These are phyloP conservation scores for Hebeloma cylindrosporum DNA, from an alignment of 768 basidiomycete genomes.

Conservation along the genomic window DNA sequence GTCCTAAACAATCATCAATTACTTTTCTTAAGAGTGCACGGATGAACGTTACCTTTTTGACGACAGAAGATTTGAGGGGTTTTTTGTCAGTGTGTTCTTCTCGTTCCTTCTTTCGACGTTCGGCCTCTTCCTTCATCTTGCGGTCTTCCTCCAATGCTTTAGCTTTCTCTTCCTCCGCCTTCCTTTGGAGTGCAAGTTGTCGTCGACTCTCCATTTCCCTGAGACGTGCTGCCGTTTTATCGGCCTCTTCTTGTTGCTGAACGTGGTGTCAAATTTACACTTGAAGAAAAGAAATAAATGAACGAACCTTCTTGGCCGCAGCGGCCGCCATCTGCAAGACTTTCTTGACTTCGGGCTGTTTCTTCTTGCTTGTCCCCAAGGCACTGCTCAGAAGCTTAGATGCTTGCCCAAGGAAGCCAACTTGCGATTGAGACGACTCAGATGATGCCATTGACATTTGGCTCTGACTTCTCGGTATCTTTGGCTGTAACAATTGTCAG, in stretches of 20 bases:
- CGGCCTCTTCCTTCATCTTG: conserved; percentile 70
- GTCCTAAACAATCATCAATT: conserved; percentile 40
- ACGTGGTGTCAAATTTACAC: conserved; percentile 8
- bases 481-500: too few relatives aligned
- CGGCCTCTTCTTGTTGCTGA: conserved; percentile 88
- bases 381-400: conserved; percentile 67
- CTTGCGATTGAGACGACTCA: conserved; percentile 47
- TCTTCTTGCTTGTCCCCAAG: conserved; percentile 69
- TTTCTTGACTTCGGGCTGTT: conserved; percentile 76
- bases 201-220: conserved; percentile 84
- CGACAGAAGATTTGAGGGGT: conserved; percentile 45
- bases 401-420: conserved; percentile 70
- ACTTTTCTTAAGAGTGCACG: conserved; percentile 6
- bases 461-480: conserved; percentile 45
- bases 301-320: conserved; percentile 84
- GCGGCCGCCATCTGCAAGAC: conserved; percentile 74
- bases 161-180: conserved; percentile 75
- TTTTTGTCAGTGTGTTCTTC: conserved; percentile 76
- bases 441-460: conserved; percentile 57
- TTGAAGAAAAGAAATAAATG: background rate
- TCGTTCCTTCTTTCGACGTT: conserved; percentile 78
- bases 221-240: conserved; percentile 70
- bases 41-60: conserved; percentile 56
- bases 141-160: conserved; percentile 66
- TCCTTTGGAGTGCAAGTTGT: conserved; percentile 67